These are phyloP conservation scores for Beta corolliflora DNA, from an alignment of 179 eudicot genomes.

Conservation along the genomic window DNA sequence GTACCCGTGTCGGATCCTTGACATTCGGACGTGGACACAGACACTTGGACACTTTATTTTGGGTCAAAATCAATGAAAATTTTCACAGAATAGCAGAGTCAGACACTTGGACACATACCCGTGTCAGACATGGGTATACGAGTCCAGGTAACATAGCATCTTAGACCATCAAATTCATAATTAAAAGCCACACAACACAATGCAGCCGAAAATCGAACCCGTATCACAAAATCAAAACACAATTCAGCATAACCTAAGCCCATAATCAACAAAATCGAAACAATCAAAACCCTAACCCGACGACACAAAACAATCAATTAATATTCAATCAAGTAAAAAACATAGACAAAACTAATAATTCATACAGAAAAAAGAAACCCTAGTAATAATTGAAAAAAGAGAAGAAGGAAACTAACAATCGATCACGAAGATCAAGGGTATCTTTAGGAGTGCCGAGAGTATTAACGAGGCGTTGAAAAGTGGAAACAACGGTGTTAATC, in stretches of 20 bases:
- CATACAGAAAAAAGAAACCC: not conserved
- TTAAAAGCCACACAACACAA: not conserved
- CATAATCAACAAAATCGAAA: not conserved
- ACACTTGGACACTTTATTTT: too few species aligned
- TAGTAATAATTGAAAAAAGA: not conserved
- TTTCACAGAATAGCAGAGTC: too few species aligned
- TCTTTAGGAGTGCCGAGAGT: slow-evolving; percentile 87
- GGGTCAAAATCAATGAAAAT: too few species aligned
- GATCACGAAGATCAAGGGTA: slow-evolving; percentile 75
- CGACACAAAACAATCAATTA: not conserved
- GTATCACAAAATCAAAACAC: not conserved
- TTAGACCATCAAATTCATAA: not conserved
- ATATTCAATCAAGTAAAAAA: too few species aligned
- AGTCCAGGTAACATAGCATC: too few species aligned
- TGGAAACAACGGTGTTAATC: slow-evolving; percentile 76
- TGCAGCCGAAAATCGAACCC: not conserved
- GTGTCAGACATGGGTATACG: too few species aligned
- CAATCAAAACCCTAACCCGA: slow-evolving; percentile 5
- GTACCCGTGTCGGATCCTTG: too few species aligned
- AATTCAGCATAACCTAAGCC: not conserved
- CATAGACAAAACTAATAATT: not conserved
- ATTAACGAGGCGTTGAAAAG: slow-evolving; percentile 80
- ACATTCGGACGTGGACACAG: too few species aligned
- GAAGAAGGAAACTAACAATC: slow-evolving; percentile 43
- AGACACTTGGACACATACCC: too few species aligned